Conservation (phyloP, 441 rosid species). For the Erysimum pusillum region DNA sequence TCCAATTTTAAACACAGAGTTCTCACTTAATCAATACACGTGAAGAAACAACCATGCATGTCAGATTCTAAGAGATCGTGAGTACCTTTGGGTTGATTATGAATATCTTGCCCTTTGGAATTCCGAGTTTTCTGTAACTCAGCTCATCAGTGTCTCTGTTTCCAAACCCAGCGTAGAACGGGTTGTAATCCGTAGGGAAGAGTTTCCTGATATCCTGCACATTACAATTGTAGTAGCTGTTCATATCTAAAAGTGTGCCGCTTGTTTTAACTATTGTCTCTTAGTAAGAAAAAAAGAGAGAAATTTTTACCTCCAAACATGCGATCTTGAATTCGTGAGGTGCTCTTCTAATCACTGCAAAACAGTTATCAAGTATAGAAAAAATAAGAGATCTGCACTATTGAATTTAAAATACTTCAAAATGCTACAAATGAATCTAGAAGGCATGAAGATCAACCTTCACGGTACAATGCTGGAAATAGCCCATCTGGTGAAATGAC, state of each 20-base stretch:
- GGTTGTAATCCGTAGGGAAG: constrained; percentile 86
- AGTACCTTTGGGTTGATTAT: constrained; percentile 89
- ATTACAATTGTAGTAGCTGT: neutral
- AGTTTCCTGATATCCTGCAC: constrained; percentile 86
- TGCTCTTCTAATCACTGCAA: constrained; percentile 88
- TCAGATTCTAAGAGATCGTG: constrained; percentile 15
- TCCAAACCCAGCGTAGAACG: constrained; percentile 92
- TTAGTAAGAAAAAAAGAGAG: neutral
- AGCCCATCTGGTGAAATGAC: constrained; percentile 92
- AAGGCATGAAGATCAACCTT: constrained; percentile 59
- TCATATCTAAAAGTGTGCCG: neutral
- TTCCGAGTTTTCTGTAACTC: constrained; percentile 88
- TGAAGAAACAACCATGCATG: constrained; percentile 21
- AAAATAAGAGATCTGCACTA: neutral
- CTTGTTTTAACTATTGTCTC: neutral
- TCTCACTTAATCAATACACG: constrained; percentile 14
- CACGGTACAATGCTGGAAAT: constrained; percentile 87
- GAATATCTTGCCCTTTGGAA: constrained; percentile 89
- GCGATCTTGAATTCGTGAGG: constrained; percentile 95
- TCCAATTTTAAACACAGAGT: constrained; percentile 23
- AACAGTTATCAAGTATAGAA: neutral
- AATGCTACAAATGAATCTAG: constrained; percentile 11
- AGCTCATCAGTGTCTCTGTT: constrained; percentile 92
- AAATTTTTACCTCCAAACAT: constrained; percentile 72
- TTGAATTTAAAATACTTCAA: neutral